Percentiles rank a stretch among this genome's conserved stretches.
Conservation (phyloP, 169 alveolate species). For the Perkinsus marinus region DNA sequence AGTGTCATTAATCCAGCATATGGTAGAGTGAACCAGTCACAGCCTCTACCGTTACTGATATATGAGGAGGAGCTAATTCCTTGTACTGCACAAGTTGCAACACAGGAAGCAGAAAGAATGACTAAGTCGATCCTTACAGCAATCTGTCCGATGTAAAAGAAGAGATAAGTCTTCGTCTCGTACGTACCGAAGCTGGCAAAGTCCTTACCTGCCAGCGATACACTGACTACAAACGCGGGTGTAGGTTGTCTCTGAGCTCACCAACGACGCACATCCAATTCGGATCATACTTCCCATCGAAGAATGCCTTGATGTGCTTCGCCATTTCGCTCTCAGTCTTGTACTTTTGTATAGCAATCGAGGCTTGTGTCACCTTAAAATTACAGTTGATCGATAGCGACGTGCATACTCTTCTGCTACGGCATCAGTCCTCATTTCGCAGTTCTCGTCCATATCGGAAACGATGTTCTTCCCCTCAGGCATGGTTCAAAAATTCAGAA, state of each 20-base stretch:
- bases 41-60: no score
- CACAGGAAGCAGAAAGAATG: no score
- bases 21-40: no score
- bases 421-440: not conserved
- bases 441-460: not conserved
- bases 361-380: constrained; percentile 12
- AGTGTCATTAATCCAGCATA: no score
- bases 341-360: constrained; percentile 16
- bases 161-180: constrained; percentile 63
- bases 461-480: not conserved
- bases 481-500: not conserved
- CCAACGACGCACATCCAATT: constrained; percentile 79
- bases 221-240: not conserved
- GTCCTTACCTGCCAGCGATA: constrained; percentile 49
- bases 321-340: constrained; percentile 64
- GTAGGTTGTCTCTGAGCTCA: not conserved
- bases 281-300: constrained; percentile 69
- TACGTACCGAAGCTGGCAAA: constrained; percentile 67
- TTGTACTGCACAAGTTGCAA: no score
- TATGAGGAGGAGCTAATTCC: no score
- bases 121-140: constrained; percentile 53
- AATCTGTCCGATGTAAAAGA: constrained; percentile 71
- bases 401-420: not conserved
- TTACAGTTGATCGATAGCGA: not conserved
- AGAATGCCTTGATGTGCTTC: constrained; percentile 57